phyloP scores from a whole-genome alignment of 306 rosid genomes.

The Potentilla sterilis region DNA sequence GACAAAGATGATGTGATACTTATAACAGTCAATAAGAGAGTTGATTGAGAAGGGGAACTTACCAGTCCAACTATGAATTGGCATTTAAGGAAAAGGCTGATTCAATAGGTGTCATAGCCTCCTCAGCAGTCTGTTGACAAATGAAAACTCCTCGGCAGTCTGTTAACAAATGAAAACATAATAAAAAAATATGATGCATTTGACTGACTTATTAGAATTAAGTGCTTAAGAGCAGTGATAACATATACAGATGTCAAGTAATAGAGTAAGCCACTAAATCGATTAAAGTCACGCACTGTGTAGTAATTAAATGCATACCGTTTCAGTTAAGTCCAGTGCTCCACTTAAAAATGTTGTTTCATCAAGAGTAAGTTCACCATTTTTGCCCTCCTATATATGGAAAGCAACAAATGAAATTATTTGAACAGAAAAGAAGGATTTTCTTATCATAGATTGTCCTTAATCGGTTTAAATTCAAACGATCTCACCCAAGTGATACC shows the following conservation, averaged over 20 bases:
- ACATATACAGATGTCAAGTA: neutral
- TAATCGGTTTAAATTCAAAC: neutral
- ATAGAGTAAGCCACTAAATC: neutral
- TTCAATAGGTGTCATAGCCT: constrained; percentile 93
- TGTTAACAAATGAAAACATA: constrained; percentile 30
- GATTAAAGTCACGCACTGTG: too few relatives aligned
- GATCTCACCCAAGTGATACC: constrained; percentile 13
- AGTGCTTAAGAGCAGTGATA: neutral
- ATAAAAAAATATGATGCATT: constrained; percentile 5
- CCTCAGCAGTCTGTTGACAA: constrained; percentile 74
- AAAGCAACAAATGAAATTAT: constrained; percentile 13
- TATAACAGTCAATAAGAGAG: neutral
- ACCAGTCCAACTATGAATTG: constrained; percentile 88
- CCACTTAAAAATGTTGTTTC: constrained; percentile 95
- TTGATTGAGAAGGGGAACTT: constrained; percentile 29
- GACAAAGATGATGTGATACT: neutral
- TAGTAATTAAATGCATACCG: constrained; percentile 35
- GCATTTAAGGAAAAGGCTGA: constrained; percentile 90
- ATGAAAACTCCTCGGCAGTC: constrained; percentile 70
- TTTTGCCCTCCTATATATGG: constrained; percentile 77
- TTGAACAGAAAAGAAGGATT: constrained; percentile 3
- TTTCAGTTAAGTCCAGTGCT: constrained; percentile 92
- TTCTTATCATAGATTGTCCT: neutral
- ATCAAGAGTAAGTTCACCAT: constrained; percentile 90
- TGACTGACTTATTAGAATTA: neutral